Percentiles rank a stretch among this genome's conserved stretches.
These are phyloP conservation scores for Akanthomyces uredinophilus DNA, from an alignment of 2,329 filamentous ascomycete species.

Conservation along the genomic window DNA sequence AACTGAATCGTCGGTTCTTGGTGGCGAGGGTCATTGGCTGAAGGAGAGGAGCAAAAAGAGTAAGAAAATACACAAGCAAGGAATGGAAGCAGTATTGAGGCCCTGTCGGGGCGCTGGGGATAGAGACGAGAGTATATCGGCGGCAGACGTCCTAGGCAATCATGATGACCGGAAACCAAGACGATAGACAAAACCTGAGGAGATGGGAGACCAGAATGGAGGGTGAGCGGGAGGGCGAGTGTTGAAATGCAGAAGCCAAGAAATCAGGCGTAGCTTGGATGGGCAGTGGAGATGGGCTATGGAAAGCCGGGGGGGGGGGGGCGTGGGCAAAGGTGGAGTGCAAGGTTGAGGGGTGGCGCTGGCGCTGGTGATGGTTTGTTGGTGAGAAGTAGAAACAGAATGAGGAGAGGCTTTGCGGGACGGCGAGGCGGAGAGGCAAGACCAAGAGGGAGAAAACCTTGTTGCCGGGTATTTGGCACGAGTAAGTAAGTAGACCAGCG, in stretches of 20 bases:
- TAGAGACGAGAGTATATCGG: not conserved
- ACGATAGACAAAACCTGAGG: not conserved
- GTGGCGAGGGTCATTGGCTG: constrained; percentile 9
- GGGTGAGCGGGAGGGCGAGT: constrained; percentile 1
- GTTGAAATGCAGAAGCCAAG: constrained; percentile 12
- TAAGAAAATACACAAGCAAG: not conserved
- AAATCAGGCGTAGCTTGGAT: not conserved
- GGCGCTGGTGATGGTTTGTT: not conserved
- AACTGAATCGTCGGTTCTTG: not conserved
- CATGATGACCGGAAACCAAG: constrained; percentile 1
- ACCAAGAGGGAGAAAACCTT: too few species aligned
- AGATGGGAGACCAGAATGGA: not conserved
- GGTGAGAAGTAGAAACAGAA: not conserved
- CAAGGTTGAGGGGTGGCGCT: not conserved
- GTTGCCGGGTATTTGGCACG: too few species aligned
- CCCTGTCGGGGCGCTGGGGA: not conserved
- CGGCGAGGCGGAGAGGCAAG: not conserved
- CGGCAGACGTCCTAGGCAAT: not conserved
- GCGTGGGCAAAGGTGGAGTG: not conserved
- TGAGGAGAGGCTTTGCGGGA: not conserved
- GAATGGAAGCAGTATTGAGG: not conserved
- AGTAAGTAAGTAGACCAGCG: not conserved
- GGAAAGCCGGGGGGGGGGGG: not conserved
- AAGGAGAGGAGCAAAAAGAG: not conserved
- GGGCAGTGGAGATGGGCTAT: constrained; percentile 7